Evolutionary conservation across 176 grass and related monocot species (phyloP).

Genomic region (bread wheat (Triticum aestivum)): IWGSC_CS_RefSeq_v2.1 NC_057801.1:161202772-161203271

Average conservation of each 20-base stretch:
- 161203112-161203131: conserved; percentile 3
- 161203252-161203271: background rate
- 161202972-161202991: background rate
- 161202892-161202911: background rate
- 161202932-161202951: background rate
- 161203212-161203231: conserved; percentile 78
- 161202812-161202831: background rate
- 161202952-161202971: background rate
- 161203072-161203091: background rate
- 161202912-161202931: background rate
- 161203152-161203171: conserved; percentile 32
- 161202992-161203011: conserved; percentile 7
- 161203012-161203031: background rate
- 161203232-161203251: conserved; percentile 9
- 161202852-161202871: background rate
- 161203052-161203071: conserved; percentile 8
- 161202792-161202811: background rate
- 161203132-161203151: conserved; percentile 31
- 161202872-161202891: conserved; percentile 7
- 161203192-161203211: conserved; percentile 85
- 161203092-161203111: conserved; percentile 12
- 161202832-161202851: background rate
- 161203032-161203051: background rate
- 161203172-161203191: conserved; percentile 72
- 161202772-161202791: background rate